Conservation (phyloP, 2,329 filamentous ascomycete genomes). For the Fusarium nisikadoi region DNA sequence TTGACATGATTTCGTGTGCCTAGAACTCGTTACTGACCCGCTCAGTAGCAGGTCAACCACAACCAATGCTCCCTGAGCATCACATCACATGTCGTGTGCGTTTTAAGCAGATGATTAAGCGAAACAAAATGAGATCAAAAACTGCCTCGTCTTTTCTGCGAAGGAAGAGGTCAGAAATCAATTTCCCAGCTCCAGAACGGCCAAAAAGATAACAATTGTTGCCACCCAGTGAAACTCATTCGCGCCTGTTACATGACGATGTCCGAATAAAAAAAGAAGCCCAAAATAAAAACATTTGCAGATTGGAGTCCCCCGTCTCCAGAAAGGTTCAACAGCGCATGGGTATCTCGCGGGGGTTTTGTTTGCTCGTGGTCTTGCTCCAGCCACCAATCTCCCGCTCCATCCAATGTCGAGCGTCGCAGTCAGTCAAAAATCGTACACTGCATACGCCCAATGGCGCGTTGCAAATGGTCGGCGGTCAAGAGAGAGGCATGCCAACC, state of each 20-base stretch:
- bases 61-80: conserved; percentile 25
- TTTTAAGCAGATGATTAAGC: conserved; percentile 4
- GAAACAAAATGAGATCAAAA: conserved; percentile 23
- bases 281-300: conserved; percentile 37
- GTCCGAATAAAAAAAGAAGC: conserved; percentile 27
- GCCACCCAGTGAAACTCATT: conserved; percentile 31
- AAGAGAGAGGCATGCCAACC: conserved; percentile 31
- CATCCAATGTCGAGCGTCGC: conserved; percentile 40
- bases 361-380: conserved; percentile 42
- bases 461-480: conserved; percentile 35
- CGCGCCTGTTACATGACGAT: conserved; percentile 36
- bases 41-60: conserved; percentile 8
- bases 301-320: conserved; percentile 46
- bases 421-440: conserved; percentile 43
- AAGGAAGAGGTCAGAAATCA: conserved; percentile 39
- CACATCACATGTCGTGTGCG: conserved; percentile 36
- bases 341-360: conserved; percentile 46
- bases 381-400: conserved; percentile 45
- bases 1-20: conserved; percentile 40
- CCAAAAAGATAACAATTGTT: conserved; percentile 35
- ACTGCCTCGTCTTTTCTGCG: conserved; percentile 17
- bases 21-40: conserved; percentile 35
- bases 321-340: conserved; percentile 43
- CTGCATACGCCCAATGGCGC: conserved; percentile 42
- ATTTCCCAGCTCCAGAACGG: conserved; percentile 39